Base-by-base conservation (phyloP, 805 yeast species). In the Torulaspora gathmanii region DNA sequence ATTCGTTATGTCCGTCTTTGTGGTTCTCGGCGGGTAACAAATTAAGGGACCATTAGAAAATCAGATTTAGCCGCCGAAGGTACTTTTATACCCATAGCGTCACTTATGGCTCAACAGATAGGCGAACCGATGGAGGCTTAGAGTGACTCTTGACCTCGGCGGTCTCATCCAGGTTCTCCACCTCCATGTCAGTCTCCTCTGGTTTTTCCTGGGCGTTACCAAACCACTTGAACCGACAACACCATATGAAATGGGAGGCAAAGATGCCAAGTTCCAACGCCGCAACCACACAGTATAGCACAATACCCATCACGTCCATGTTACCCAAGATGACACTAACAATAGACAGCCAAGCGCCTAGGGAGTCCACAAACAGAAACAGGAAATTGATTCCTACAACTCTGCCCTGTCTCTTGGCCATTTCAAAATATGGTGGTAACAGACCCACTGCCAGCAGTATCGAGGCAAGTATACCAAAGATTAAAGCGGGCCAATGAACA, bases 371-470 rank as follows among this genome's bases (percentile, higher is more conserved):
- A 4, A 73, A 57, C 46, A 91, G 70, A 52, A 91, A 91, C 2
- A 84, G 53, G 58, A 91, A 89, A 61, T 89, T 89, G 57, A 91
- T 83, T 0, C 98, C 98, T 3, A 89, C 80, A 2, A 91, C 97
- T 28, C 84, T 69, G 1, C 97, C 97, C 41, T 78, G 64, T 51
- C 96, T 73, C 58, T 87, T 86, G 26, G 80, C 75, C 20, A 91
- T 68, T 62, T 91, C 97, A 54, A 79, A 80, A 61, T 90, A 91
- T 4, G 97, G 96, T 0, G 97, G 97, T 0, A 91, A 52, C 28
- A 91, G 71, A 0, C 98, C 98, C 2, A 75, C 60, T 0, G 85
- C 93, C 7, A 91, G 68, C 15, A 86, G 61, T 0, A 90, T 70
- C 1, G 93, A 79, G 0, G 97, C 95, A 13, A 87, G 50, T 23